Conservation (phyloP, 2,329 filamentous ascomycete genomes). For the Aphanocladium album region DNA sequence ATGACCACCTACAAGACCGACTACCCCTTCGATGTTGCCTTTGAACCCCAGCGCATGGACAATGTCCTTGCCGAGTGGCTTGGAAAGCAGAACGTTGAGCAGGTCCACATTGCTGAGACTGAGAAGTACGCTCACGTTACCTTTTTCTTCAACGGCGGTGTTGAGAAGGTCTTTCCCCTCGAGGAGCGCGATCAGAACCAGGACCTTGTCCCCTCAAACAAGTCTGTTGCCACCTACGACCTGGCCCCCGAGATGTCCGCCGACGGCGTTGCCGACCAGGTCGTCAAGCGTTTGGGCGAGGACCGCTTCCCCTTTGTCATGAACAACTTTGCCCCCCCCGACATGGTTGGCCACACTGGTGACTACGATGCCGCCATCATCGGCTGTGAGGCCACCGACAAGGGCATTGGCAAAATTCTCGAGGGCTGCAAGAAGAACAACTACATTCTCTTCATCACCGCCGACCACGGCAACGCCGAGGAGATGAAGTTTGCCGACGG, state of each 20-base stretch:
- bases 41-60: constrained; percentile 91
- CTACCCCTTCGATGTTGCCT: constrained; percentile 88
- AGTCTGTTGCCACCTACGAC: constrained; percentile 88
- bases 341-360: constrained; percentile 99
- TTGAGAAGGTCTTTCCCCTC: constrained; percentile 91
- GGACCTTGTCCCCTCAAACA: constrained; percentile 81
- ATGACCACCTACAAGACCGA: constrained; percentile 99
- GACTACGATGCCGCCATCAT: constrained; percentile 92
- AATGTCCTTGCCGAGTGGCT: constrained; percentile 98
- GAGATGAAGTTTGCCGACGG: constrained; percentile 97
- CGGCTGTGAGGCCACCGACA: constrained; percentile 81
- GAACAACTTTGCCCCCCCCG: constrained; percentile 99
- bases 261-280: constrained; percentile 81
- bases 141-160: constrained; percentile 99
- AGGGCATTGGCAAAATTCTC: constrained; percentile 87
- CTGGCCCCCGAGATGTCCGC: constrained; percentile 94
- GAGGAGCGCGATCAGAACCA: constrained; percentile 82
- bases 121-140: constrained; percentile 99
- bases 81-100: constrained; percentile 79
- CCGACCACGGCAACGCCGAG: constrained; percentile 97
- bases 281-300: constrained; percentile 79
- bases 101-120: constrained; percentile 96
- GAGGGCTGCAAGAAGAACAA: constrained; percentile 90
- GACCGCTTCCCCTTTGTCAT: constrained; percentile 93
- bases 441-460: constrained; percentile 91